Conservation (phyloP, 352 stramenopile genomes). For the Phytophthora macrochlamydospora region DNA sequence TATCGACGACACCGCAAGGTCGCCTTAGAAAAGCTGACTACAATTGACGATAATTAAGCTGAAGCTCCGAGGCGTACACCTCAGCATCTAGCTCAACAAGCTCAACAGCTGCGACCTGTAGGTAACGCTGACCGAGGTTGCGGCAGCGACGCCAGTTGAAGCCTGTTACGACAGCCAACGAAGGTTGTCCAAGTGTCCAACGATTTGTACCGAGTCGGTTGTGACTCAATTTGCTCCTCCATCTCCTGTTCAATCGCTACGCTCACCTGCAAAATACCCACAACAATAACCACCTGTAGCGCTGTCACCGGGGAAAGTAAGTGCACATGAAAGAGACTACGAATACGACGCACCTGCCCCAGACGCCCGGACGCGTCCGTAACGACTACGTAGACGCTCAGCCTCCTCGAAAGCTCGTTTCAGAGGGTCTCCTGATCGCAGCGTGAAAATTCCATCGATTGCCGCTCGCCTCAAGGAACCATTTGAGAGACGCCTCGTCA, state of each 20-base stretch:
- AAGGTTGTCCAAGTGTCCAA: constrained; percentile 19
- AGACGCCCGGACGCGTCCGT: constrained; percentile 37
- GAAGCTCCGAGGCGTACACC: constrained; percentile 63
- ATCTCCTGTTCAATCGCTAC: constrained; percentile 11
- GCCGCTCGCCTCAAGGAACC: constrained; percentile 52
- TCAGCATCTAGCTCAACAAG: background rate
- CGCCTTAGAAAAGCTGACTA: constrained; percentile 80
- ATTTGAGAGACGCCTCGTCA: constrained; percentile 60
- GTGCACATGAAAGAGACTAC: constrained; percentile 10
- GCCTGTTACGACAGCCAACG: constrained; percentile 8
- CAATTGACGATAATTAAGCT: constrained; percentile 77
- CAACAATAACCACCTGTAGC: constrained; percentile 7
- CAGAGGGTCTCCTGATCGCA: constrained; percentile 15
- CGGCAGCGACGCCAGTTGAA: constrained; percentile 3
- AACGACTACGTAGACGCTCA: constrained; percentile 40
- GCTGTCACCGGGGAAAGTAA: constrained; percentile 18
- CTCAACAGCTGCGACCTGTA: constrained; percentile 9
- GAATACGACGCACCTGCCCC: constrained; percentile 18
- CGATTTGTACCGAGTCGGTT: constrained; percentile 1
- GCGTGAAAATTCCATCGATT: constrained; percentile 6
- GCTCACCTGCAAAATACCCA: constrained; percentile 9
- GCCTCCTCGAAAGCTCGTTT: constrained; percentile 1
- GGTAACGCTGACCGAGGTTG: constrained; percentile 3
- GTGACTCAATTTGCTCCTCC: constrained; percentile 9
- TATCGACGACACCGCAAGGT: constrained; percentile 76